Percentiles rank a stretch among this genome's conserved stretches.
Evolutionary conservation across 1,284 basidiomycete species (phyloP).

Genomic region (Coniferiporia weirii): DNA sequence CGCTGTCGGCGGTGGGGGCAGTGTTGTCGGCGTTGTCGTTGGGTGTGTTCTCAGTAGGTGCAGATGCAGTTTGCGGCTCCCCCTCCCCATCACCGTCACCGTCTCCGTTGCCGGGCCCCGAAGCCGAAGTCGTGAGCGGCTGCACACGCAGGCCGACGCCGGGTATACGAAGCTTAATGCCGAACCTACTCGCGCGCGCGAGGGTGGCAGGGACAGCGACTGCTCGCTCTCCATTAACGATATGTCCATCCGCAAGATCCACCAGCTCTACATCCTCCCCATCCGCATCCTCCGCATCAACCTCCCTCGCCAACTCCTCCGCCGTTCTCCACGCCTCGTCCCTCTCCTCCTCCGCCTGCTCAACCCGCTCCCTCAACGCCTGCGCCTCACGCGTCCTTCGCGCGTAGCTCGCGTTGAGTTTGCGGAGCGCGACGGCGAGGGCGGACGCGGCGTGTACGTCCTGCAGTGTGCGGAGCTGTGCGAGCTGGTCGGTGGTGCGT

Average conservation of each 20-base stretch:
- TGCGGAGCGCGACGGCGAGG: constrained; percentile 67
- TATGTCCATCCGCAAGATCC: constrained; percentile 18
- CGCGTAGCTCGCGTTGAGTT: constrained; percentile 69
- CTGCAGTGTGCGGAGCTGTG: constrained; percentile 53
- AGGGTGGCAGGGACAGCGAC: constrained; percentile 33
- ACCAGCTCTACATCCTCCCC: constrained; percentile 33
- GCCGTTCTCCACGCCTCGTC: constrained; percentile 77
- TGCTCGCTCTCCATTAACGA: constrained; percentile 24
- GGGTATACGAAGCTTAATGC: constrained; percentile 25
- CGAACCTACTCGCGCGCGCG: constrained; percentile 34
- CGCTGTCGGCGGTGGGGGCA: too few species aligned
- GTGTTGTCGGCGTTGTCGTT: too few species aligned
- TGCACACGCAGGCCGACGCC: constrained; percentile 30
- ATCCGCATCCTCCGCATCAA: constrained; percentile 34
- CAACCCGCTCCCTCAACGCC: constrained; percentile 41
- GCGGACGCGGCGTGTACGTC: constrained; percentile 68
- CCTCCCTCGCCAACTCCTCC: constrained; percentile 61
- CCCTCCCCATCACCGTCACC: too few species aligned
- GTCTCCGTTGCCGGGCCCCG: too few species aligned
- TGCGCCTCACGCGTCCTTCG: constrained; percentile 54
- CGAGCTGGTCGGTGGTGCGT: constrained; percentile 52
- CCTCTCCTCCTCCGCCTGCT: constrained; percentile 60
- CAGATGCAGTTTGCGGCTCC: too few species aligned
- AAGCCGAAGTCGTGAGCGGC: not conserved
- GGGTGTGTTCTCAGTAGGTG: too few species aligned